Base-by-base conservation (phyloP, 164 flowering plant species). In the Houttuynia cordata region DNA sequence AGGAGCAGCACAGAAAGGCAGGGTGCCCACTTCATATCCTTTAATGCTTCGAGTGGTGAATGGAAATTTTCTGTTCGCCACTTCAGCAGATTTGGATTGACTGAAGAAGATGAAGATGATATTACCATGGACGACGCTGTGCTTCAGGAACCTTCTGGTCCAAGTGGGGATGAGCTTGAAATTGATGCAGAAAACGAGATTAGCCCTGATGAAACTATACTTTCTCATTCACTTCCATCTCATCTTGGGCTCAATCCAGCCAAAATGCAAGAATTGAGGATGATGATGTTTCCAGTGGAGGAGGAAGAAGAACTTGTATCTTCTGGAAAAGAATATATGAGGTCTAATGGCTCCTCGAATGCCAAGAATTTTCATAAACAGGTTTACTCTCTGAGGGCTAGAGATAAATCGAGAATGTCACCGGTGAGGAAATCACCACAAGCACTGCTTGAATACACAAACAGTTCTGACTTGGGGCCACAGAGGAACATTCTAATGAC, bases 61-160 rank as follows among this genome's bases (percentile, higher is more conserved):
- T 94, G 99, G 99, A 90, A 76, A 68, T 94, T 94, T 70, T 62
- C 66, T 58, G 99, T 90, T 70, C 65, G 47, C 37, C 99, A 94
- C 79, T 94, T 94, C 64, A 94, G 99, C 72, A 84, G 96, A 75
- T 94, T 88, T 79, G 99, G 99, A 34, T 75, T 94, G 67, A 75
- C 70, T 45, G 92, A 84, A 4, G 96, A 90, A 55, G 97, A 88
- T 37, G 96, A 88, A 62, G 95, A 88, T 45, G 97, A 90, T 70
- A 78, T 83, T 22, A 61, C 67, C 12, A 80, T 86, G 91, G 86
- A 78, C 65, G 96, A 85, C 73, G 78, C 70, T 5, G 45, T 70
- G 24, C 70, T 59, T 24, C 64, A 53, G 24, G 71, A 69, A 60
- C 68, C 71, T 58, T 71, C 12, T 18, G 85, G 71, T 56, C 67